Percentiles rank a stretch among this genome's conserved stretches.
These are phyloP conservation scores for Tilletia horrida DNA, from an alignment of 1,284 basidiomycete genomes.

Conservation along the genomic window DNA sequence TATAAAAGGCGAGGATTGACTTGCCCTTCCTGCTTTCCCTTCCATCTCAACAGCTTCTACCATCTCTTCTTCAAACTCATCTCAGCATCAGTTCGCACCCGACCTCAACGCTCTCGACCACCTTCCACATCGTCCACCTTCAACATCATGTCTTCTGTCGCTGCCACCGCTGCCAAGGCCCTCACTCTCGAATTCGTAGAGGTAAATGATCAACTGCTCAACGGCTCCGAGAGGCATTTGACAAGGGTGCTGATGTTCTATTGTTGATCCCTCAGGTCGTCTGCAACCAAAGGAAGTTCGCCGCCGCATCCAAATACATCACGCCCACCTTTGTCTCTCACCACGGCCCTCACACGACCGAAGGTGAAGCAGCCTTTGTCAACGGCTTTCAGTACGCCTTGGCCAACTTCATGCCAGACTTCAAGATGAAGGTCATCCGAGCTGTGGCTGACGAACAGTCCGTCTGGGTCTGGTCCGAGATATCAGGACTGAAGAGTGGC, in stretches of 20 bases:
- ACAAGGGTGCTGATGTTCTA: too few species aligned
- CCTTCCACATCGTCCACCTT: too few species aligned
- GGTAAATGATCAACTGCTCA: background rate
- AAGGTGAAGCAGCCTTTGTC: background rate
- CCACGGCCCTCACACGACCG: background rate
- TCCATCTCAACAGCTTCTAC: too few species aligned
- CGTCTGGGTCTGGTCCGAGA: conserved; percentile 5
- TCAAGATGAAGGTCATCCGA: background rate
- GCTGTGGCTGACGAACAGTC: background rate
- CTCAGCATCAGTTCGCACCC: too few species aligned
- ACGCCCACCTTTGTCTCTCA: background rate
- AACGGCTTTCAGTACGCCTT: background rate
- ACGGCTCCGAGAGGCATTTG: too few species aligned
- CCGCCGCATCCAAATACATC: background rate
- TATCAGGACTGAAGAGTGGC: background rate
- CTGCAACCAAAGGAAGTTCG: background rate
- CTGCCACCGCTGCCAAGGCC: background rate
- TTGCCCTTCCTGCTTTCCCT: too few species aligned
- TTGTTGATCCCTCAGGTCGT: background rate
- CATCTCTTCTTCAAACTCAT: too few species aligned
- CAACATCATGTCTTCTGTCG: too few species aligned
- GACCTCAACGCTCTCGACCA: too few species aligned
- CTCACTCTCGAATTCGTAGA: background rate
- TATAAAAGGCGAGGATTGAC: too few species aligned
- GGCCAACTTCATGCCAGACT: background rate